Evolutionary conservation across 225 moss, liverwort and hornwort species (phyloP), one percentile per base, ranked within the genome.

Genomic region (Pseudoscleropodium purum): DNA sequence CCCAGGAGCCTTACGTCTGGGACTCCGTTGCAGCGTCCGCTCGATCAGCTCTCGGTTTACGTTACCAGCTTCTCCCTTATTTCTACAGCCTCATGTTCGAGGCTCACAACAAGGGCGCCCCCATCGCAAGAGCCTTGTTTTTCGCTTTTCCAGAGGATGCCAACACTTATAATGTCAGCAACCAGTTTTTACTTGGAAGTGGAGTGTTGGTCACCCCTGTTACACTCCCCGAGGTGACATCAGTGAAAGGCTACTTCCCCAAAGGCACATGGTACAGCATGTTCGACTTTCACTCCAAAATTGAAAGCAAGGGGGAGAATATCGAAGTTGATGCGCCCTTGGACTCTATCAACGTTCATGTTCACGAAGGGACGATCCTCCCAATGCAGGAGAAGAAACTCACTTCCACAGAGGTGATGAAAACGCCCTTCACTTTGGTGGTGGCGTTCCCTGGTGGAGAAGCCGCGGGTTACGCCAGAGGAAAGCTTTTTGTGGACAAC

Each of bases 81-180:
- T 82, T 96, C 61, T 97, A 97, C 93, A 96, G 92, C 70, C 94
- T 96, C 81, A 90, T 96, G 79, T 95, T 94, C 70, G 96, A 97
- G 86, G 88, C 97, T 19, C 96, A 96, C 87, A 94, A 87, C 66
- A 86, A 73, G 18, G 96, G 97, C 14, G 91, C 92, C 34, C 97
- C 96, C 7, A 95, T 97, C 5, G 96, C 95, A 4, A 80, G 97
- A 20, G 94, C 95, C 2, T 87, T 95, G 60, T 94, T 95, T 64
- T 95, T 95, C 52, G 86, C 85, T 11, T 95, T 93, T 47, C 95
- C 95, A 3, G 89, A 88, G 26, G 95, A 95, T 30, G 31, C 74
- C 56, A 39, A 84, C 30, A 90, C 95, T 7, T 36, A 90, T 13
- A 87, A 62, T 8, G 78, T 94, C 34, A 94, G 92, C 90, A 89